phyloP scores from a whole-genome alignment of 768 basidiomycete species.

The Trametes elegans region DNA sequence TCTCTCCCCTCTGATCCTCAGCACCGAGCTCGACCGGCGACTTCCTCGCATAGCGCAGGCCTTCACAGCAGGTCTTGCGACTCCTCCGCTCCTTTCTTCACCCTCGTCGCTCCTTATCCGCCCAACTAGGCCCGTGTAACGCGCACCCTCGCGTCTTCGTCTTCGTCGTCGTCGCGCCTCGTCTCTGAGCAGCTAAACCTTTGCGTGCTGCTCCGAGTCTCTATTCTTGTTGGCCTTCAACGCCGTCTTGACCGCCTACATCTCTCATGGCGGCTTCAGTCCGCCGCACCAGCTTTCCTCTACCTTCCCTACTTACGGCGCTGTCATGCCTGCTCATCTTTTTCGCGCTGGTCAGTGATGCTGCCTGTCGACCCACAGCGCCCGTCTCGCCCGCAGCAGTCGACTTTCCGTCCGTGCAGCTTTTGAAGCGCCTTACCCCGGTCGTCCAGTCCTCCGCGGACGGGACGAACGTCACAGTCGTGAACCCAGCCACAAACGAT shows the following conservation, averaged over 20 bases:
- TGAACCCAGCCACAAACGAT: constrained; percentile 43
- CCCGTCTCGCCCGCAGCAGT: neutral
- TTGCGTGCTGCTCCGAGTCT: neutral
- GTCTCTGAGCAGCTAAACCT: neutral
- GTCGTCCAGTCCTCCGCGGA: constrained; percentile 17
- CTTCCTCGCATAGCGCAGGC: neutral
- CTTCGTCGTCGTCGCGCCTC: no score
- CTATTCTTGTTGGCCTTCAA: neutral
- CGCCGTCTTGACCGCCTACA: constrained; percentile 5
- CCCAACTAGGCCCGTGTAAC: neutral
- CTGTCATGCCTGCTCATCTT: constrained; percentile 17
- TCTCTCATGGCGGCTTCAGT: constrained; percentile 18
- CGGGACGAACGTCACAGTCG: constrained; percentile 41
- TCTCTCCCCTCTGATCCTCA: no score
- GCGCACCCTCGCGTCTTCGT: neutral
- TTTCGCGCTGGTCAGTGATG: constrained; percentile 8
- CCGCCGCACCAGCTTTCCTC: constrained; percentile 9
- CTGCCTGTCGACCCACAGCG: constrained; percentile 7
- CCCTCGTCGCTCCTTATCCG: constrained; percentile 19
- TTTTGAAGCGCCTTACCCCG: constrained; percentile 11
- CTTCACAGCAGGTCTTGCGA: neutral
- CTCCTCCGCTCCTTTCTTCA: constrained; percentile 11
- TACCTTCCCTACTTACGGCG: constrained; percentile 1
- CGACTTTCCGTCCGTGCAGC: neutral
- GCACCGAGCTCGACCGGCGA: no score